Conservation (phyloP, 345 rosid species). For the Bruguiera gymnorhiza region DNA sequence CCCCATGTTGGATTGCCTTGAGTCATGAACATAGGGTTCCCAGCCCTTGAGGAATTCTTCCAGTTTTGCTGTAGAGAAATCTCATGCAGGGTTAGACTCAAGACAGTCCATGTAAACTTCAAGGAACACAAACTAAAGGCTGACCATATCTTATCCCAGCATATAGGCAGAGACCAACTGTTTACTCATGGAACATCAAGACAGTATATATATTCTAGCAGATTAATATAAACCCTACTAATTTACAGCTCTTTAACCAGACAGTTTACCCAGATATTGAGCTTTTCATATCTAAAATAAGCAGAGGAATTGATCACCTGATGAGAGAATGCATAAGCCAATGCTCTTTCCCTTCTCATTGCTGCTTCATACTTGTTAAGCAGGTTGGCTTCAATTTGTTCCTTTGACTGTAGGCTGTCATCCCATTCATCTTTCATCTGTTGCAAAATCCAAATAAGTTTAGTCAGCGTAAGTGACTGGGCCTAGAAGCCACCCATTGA, state of each 20-base stretch:
- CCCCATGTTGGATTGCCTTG: conserved; percentile 91
- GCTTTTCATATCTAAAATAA: background rate
- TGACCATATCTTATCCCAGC: conserved; percentile 5
- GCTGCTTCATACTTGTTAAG: conserved; percentile 87
- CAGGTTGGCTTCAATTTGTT: conserved; percentile 75
- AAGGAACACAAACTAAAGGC: background rate
- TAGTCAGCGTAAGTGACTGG: conserved; percentile 5
- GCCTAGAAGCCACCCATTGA: background rate
- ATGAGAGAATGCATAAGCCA: conserved; percentile 87
- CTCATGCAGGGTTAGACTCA: conserved; percentile 12
- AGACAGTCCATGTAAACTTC: background rate
- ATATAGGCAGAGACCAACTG: background rate
- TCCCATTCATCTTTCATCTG: conserved; percentile 95
- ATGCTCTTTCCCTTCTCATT: conserved; percentile 86
- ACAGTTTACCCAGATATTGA: background rate
- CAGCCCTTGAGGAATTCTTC: conserved; percentile 67
- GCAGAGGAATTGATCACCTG: conserved; percentile 49
- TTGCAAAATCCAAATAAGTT: conserved; percentile 16
- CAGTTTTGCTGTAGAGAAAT: conserved; percentile 58
- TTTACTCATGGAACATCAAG: background rate
- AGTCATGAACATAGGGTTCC: conserved; percentile 72
- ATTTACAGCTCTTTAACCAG: background rate
- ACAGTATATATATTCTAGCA: background rate
- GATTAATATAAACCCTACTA: background rate
- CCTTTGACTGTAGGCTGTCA: conserved; percentile 87